phyloP scores from a whole-genome alignment of 73 alveolate species.

The Tetrahymena malaccensis region DNA sequence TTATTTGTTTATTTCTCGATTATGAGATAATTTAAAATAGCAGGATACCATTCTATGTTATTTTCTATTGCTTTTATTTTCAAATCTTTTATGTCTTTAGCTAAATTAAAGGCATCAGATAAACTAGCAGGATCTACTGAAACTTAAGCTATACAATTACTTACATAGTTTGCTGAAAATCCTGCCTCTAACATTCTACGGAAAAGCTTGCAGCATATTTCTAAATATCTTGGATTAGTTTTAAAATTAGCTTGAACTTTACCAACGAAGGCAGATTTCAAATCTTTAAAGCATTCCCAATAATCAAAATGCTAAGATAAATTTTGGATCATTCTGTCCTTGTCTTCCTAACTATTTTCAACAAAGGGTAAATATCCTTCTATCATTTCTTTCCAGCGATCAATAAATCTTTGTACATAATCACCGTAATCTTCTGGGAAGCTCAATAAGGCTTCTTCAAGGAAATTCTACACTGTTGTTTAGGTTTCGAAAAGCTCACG shows the following conservation, averaged over 20 bases:
- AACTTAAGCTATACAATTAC: slow-evolving; percentile 6
- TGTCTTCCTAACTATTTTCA: slow-evolving; percentile 21
- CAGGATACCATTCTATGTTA: slow-evolving; percentile 34
- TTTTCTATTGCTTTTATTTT: neutral
- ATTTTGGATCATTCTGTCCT: slow-evolving; percentile 4
- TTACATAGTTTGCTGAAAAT: slow-evolving; percentile 5
- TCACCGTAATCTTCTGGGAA: slow-evolving; percentile 36
- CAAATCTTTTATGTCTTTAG: slow-evolving; percentile 2
- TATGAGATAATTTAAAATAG: slow-evolving; percentile 4
- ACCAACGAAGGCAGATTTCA: slow-evolving; percentile 9
- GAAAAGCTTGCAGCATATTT: slow-evolving; percentile 73
- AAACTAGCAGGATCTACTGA: neutral
- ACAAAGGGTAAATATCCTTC: slow-evolving; percentile 37
- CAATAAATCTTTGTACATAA: slow-evolving; percentile 46
- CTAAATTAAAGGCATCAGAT: neutral
- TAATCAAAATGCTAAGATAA: slow-evolving; percentile 12
- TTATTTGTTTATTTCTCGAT: slow-evolving; percentile 20
- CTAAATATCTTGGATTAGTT: slow-evolving; percentile 58
- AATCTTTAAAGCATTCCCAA: slow-evolving; percentile 30
- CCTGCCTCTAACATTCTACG: slow-evolving; percentile 74
- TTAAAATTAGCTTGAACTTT: neutral
- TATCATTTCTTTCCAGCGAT: slow-evolving; percentile 84
- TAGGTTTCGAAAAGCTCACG: slow-evolving; percentile 17
- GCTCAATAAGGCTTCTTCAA: slow-evolving; percentile 7
- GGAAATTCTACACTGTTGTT: slow-evolving; percentile 12